Evolutionary conservation across 2,329 filamentous ascomycete species (phyloP).

Genomic region (Neofusicoccum kwambonambiense): DNA sequence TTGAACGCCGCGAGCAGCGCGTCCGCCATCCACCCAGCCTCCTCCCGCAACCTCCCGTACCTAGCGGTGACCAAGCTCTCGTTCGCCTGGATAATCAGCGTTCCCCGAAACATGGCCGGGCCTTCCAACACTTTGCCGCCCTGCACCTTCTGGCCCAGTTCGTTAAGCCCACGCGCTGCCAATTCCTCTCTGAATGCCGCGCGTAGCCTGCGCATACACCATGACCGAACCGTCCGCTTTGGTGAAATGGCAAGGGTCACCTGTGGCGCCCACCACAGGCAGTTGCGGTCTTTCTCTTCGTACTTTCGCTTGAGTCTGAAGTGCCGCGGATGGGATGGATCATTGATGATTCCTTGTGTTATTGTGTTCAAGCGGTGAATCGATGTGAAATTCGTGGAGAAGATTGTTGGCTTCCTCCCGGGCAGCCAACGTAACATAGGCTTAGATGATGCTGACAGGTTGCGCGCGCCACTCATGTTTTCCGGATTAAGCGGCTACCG

Average conservation of each 20-base stretch:
- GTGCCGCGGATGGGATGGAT: background rate
- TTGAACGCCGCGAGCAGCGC: constrained; percentile 18
- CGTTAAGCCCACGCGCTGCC: constrained; percentile 30
- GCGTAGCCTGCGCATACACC: constrained; percentile 31
- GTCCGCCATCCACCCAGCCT: constrained; percentile 26
- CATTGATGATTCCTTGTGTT: background rate
- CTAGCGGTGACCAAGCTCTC: constrained; percentile 29
- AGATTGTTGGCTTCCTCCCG: background rate
- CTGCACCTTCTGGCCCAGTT: constrained; percentile 21
- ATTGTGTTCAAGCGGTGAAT: background rate
- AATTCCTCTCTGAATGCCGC: constrained; percentile 33
- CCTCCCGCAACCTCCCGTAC: constrained; percentile 27
- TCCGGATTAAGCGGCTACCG: no score
- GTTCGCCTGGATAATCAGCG: constrained; percentile 25
- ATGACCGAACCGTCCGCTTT: constrained; percentile 32
- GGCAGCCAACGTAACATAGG: background rate
- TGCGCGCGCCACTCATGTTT: background rate
- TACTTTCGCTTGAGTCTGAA: background rate
- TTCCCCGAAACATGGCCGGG: constrained; percentile 14
- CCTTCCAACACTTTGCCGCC: constrained; percentile 13
- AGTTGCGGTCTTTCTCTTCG: constrained; percentile 22
- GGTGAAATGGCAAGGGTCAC: constrained; percentile 27
- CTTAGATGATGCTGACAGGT: background rate
- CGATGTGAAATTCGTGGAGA: background rate
- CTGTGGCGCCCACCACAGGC: constrained; percentile 35